A percentile compares a stretch with the other conserved stretches of the same genome.
These are phyloP conservation scores for Metarhizium anisopliae DNA, from an alignment of 2,329 filamentous ascomycete species.

Conservation along the genomic window DNA sequence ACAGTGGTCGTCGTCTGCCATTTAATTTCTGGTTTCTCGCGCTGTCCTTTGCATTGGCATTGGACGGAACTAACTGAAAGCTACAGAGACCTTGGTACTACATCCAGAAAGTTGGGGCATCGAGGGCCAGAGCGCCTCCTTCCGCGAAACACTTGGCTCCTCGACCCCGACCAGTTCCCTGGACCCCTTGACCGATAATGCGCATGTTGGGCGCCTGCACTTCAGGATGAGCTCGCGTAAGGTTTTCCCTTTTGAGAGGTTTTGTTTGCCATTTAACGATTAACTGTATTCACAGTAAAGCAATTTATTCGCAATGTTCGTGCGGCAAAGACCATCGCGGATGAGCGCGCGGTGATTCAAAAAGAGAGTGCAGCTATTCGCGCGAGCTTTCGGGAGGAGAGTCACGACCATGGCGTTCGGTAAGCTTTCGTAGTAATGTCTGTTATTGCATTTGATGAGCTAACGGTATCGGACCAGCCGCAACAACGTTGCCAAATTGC, in stretches of 20 bases:
- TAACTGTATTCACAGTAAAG: constrained; percentile 60
- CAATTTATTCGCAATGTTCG: constrained; percentile 99
- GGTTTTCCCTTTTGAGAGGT: constrained; percentile 5
- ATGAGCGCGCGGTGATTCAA: constrained; percentile 95
- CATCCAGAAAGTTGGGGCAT: not conserved
- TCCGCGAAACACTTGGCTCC: not conserved
- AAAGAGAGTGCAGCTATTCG: constrained; percentile 98
- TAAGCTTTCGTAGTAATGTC: constrained; percentile 33
- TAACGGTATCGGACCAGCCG: constrained; percentile 45
- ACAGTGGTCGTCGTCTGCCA: not conserved
- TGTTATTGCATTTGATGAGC: not conserved
- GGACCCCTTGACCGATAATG: not conserved
- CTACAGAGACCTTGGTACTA: not conserved
- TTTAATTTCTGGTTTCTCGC: not conserved
- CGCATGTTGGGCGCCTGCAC: not conserved
- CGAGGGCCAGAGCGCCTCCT: not conserved
- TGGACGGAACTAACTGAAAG: not conserved
- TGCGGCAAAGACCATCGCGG: constrained; percentile 96
- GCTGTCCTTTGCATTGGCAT: not conserved
- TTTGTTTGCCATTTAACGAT: constrained; percentile 2
- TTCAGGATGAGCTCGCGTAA: constrained; percentile 32
- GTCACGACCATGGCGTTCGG: constrained; percentile 83
- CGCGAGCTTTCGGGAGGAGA: constrained; percentile 96
- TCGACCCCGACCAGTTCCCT: not conserved
- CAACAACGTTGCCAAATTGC: constrained; percentile 97